These are phyloP conservation scores for Cyclocybe aegerita DNA, from an alignment of 768 basidiomycete genomes.

Conservation along the genomic window DNA sequence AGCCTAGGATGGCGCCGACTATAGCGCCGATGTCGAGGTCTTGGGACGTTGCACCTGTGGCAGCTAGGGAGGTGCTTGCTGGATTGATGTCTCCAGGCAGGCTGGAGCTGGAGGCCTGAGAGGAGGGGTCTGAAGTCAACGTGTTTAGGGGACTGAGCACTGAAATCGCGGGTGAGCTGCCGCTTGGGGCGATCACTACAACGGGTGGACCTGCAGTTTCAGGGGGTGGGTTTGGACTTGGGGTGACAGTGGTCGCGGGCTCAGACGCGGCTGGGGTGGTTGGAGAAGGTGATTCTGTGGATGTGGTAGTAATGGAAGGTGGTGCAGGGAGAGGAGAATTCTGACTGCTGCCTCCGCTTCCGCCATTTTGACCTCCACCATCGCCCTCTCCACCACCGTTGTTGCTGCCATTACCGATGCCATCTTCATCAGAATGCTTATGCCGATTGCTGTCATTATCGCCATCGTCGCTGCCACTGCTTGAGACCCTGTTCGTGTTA, in stretches of 20 bases:
- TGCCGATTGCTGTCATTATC: not conserved
- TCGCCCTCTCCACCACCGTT: slow-evolving; percentile 11
- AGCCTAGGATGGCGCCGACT: slow-evolving; percentile 55
- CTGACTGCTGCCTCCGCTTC: not conserved
- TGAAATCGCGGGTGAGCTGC: too few relatives aligned
- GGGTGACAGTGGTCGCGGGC: not conserved
- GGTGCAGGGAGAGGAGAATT: not conserved
- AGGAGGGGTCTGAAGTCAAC: too few relatives aligned
- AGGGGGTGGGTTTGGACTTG: not conserved
- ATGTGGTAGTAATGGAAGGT: not conserved
- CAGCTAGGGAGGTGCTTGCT: not conserved
- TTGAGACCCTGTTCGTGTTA: too few relatives aligned
- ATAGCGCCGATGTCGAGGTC: slow-evolving; percentile 42
- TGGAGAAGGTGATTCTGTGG: not conserved
- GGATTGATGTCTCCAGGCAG: not conserved
- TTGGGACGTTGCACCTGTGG: slow-evolving; percentile 6
- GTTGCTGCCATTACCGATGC: not conserved
- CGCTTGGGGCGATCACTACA: too few relatives aligned
- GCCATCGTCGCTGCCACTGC: not conserved
- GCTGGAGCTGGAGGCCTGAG: not conserved
- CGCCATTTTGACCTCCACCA: not conserved
- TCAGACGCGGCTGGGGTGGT: not conserved
- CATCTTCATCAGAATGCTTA: not conserved
- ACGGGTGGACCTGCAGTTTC: not conserved
- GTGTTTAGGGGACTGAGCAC: too few relatives aligned